These are phyloP conservation scores for Vigna reflexopilosa DNA, from an alignment of 306 rosid species.

Conservation along the genomic window DNA sequence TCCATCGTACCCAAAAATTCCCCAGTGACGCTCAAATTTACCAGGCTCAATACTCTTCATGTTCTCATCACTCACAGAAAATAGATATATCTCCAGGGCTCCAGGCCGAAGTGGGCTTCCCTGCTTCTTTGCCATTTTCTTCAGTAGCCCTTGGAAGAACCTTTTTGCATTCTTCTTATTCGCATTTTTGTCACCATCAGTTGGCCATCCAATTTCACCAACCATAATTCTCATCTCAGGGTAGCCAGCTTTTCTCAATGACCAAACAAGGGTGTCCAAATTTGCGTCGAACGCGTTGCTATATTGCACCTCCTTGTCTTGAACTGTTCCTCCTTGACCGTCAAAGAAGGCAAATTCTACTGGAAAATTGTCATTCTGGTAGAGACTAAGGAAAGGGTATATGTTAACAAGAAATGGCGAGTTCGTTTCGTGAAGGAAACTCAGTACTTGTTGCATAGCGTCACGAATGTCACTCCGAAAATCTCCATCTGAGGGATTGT, in stretches of 20 bases:
- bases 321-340: conserved; percentile 9
- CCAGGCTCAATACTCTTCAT: conserved; percentile 71
- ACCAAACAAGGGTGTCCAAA: conserved; percentile 65
- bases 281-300: conserved; percentile 79
- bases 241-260: conserved; percentile 59
- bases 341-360: conserved; percentile 69
- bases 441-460: conserved; percentile 48
- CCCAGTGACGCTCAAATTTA: conserved; percentile 87
- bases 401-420: conserved; percentile 78
- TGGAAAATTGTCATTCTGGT: conserved; percentile 53
- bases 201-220: conserved; percentile 97
- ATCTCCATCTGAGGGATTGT: conserved; percentile 69
- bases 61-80: conserved; percentile 73
- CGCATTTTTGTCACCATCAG: conserved; percentile 63
- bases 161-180: conserved; percentile 48
- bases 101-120: conserved; percentile 72
- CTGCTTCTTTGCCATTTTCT: conserved; percentile 53
- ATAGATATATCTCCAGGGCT: conserved; percentile 56
- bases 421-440: conserved; percentile 46
- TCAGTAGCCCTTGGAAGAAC: conserved; percentile 73
- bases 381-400: conserved; percentile 84
- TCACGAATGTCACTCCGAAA: conserved; percentile 58
- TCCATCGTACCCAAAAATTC: conserved; percentile 72
- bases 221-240: conserved; percentile 52
- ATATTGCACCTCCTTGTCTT: conserved; percentile 56